Base-by-base conservation (phyloP, 106 monocot species). In the Hemerocallis citrina region DNA sequence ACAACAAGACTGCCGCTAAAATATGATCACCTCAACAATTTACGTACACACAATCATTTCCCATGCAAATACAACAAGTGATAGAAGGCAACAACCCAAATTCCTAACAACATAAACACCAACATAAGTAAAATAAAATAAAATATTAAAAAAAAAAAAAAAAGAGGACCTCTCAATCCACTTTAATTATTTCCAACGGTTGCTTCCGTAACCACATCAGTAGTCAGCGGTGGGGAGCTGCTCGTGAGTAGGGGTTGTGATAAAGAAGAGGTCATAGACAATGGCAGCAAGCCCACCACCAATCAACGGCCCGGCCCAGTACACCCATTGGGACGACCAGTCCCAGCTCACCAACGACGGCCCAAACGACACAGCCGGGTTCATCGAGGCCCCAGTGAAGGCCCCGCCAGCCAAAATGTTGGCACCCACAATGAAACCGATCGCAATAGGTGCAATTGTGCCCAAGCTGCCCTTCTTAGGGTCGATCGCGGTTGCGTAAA, bases 401-500 rank as follows among this genome's bases (percentile, higher is more conserved):
- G 72, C 51, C 19, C 78, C 78, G 2, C 72, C 72, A 34, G 39
- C 62, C 13, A 78, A 33, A 40, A 78, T 78, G 23, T 78, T 78
- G 10, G 78, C 78, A 1, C 78, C 78, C 3, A 78, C 72, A 34
- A 78, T 73, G 68, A 73, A 78, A 6, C 78, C 78, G 42, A 78
- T 78, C 13, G 72, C 72, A 28, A 78, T 35, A 7, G 78, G 78
- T 6, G 78, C 78, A 2, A 78, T 78, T 28, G 68, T 73, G 12
- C 78, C 78, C 13, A 78, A 0, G 30, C 37, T 68, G 7, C 78
- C 78, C 43, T 39, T 77, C 61, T 77, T 77, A 5, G 77, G 77
- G 40, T 77, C 77, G 1, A 77, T 21, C 21, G 77, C 77, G 19
- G 77, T 77, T 42, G 77, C 77, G 77, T 77, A 77, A 19, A 77